These are phyloP conservation scores for Trichoderma sp. DNA, from an alignment of 2,329 filamentous ascomycete species.

Conservation along the genomic window DNA sequence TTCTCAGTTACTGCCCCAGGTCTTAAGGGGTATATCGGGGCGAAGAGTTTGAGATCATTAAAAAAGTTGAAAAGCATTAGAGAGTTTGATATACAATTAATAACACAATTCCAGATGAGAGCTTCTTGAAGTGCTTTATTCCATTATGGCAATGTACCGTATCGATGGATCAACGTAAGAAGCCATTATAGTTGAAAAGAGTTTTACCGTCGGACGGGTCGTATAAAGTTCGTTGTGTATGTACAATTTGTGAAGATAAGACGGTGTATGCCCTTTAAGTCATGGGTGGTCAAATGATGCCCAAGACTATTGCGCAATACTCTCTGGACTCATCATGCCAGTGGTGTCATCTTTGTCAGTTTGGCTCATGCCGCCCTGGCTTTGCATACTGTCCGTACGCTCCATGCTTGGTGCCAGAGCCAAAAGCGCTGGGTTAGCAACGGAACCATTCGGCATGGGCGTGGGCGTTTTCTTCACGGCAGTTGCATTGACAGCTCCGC, in stretches of 20 bases:
- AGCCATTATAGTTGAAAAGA: neutral
- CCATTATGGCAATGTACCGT: neutral
- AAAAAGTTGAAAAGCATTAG: slow-evolving; percentile 13
- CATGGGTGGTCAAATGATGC: neutral
- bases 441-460: slow-evolving; percentile 43
- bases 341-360: slow-evolving; percentile 70
- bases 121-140: neutral
- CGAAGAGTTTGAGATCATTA: slow-evolving; percentile 13
- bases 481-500: slow-evolving; percentile 45
- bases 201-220: neutral
- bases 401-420: slow-evolving; percentile 58
- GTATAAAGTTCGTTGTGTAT: slow-evolving; percentile 19
- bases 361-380: slow-evolving; percentile 62
- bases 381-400: slow-evolving; percentile 61
- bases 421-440: slow-evolving; percentile 46
- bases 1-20: slow-evolving; percentile 4
- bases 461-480: slow-evolving; percentile 59
- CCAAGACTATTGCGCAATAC: slow-evolving; percentile 57
- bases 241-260: neutral
- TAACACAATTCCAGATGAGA: slow-evolving; percentile 4
- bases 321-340: slow-evolving; percentile 85
- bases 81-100: slow-evolving; percentile 24
- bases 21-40: slow-evolving; percentile 23
- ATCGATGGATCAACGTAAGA: neutral
- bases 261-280: neutral